These are phyloP conservation scores for Trametes hirsuta DNA, from an alignment of 1,284 basidiomycete species.

Conservation along the genomic window DNA sequence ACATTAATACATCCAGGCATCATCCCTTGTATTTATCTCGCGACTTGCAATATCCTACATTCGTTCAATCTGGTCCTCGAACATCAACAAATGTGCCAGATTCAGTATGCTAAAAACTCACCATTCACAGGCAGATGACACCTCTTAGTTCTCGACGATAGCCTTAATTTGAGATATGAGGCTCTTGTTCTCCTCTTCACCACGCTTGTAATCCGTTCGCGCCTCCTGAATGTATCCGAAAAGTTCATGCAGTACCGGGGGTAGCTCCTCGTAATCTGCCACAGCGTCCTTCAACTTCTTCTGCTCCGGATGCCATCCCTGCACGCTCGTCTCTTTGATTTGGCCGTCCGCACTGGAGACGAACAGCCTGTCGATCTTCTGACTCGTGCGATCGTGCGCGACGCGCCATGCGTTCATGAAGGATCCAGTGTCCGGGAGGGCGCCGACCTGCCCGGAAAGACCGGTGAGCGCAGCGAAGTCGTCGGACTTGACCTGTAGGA, in stretches of 20 bases:
- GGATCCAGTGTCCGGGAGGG: conserved; percentile 35
- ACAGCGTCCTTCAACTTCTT: conserved; percentile 41
- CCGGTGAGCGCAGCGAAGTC: conserved; percentile 41
- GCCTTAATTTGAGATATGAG: conserved; percentile 40
- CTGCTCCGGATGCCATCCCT: conserved; percentile 43
- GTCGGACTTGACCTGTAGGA: conserved; percentile 35
- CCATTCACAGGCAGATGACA: not conserved
- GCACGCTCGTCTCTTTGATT: conserved; percentile 44
- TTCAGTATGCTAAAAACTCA: not conserved
- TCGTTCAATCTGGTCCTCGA: not conserved
- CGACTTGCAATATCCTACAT: not conserved
- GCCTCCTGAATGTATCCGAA: conserved; percentile 32
- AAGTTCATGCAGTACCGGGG: conserved; percentile 42
- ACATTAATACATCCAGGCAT: not conserved
- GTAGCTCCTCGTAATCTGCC: conserved; percentile 39
- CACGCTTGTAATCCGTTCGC: conserved; percentile 16
- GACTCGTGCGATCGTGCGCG: conserved; percentile 35
- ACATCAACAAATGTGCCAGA: not conserved
- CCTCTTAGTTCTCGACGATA: conserved; percentile 20
- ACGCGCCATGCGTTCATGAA: conserved; percentile 51
- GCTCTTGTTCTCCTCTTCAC: conserved; percentile 33
- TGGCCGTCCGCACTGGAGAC: conserved; percentile 25
- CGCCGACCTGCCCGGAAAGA: conserved; percentile 35
- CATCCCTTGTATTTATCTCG: not conserved
- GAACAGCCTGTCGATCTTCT: conserved; percentile 46